A percentile compares a stretch with the other conserved stretches of the same genome.
Conservation (phyloP, 352 stramenopile genomes). For the Thalassiosira tumida region DNA sequence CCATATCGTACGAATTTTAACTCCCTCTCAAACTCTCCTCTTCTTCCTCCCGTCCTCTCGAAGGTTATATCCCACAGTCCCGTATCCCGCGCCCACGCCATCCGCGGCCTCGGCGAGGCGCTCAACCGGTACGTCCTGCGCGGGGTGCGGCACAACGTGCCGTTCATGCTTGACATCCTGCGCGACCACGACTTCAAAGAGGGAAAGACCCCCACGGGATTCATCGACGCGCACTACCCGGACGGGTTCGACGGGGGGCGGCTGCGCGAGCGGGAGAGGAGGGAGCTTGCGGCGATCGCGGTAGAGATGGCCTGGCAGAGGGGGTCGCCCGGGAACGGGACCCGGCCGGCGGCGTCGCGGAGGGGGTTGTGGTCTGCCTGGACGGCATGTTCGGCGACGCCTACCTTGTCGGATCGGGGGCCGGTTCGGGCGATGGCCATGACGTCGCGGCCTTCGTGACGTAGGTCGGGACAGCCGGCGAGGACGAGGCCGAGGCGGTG, state of each 20-base stretch:
- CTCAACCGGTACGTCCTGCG: conserved; percentile 96
- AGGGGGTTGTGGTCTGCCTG: conserved; percentile 87
- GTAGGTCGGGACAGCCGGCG: conserved; percentile 29
- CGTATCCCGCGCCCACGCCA: conserved; percentile 89
- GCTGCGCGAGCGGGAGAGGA: conserved; percentile 88
- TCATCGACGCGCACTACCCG: conserved; percentile 96
- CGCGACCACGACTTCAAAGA: conserved; percentile 93
- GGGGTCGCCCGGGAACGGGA: too few species aligned
- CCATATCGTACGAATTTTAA: too few species aligned
- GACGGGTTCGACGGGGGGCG: conserved; percentile 94
- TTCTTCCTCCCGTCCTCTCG: too few species aligned
- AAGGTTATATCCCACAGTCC: conserved; percentile 91
- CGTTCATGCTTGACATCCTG: conserved; percentile 95
- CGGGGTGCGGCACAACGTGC: conserved; percentile 95
- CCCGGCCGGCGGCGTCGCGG: too few species aligned
- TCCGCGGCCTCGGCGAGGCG: conserved; percentile 93
- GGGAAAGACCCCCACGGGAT: conserved; percentile 97
- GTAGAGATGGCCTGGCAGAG: conserved; percentile 89
- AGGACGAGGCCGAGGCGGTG: conserved; percentile 48
- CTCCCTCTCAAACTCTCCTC: too few species aligned
- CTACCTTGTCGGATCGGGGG: conserved; percentile 77
- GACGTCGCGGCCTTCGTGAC: conserved; percentile 51
- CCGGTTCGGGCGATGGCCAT: conserved; percentile 24
- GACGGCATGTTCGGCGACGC: conserved; percentile 88
- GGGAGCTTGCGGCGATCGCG: conserved; percentile 91